A percentile compares a stretch with the other conserved stretches of the same genome.
Evolutionary conservation across 306 rosid genomes (phyloP).

Genomic region (Vigna trinervia): DNA sequence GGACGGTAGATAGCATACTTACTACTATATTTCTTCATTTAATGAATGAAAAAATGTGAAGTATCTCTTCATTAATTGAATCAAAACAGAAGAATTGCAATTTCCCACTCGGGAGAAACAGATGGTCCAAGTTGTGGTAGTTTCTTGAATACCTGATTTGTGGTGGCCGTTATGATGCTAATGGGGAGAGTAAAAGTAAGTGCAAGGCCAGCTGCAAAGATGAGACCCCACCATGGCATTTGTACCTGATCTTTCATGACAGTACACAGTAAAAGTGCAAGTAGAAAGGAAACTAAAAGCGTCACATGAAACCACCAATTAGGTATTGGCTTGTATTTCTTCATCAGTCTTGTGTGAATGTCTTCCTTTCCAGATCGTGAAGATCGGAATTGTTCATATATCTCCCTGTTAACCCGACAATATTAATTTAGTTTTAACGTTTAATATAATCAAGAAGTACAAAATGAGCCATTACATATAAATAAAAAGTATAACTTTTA

Average conservation of each 20-base stretch:
- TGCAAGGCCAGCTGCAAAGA: constrained; percentile 61
- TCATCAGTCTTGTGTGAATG: constrained; percentile 74
- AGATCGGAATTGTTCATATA: constrained; percentile 49
- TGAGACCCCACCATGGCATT: constrained; percentile 82
- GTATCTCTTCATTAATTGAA: background rate
- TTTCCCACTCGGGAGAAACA: background rate
- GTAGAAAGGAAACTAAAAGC: constrained; percentile 48
- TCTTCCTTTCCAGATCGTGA: constrained; percentile 59
- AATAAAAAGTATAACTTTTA: too few relatives aligned
- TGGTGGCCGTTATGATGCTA: constrained; percentile 70
- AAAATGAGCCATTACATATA: too few relatives aligned
- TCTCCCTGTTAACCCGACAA: constrained; percentile 51
- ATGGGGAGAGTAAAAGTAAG: constrained; percentile 60
- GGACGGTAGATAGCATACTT: background rate
- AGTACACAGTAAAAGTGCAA: constrained; percentile 53
- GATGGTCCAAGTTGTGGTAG: background rate
- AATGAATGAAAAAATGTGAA: background rate
- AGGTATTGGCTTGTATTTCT: constrained; percentile 65
- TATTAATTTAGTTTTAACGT: background rate
- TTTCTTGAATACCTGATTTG: constrained; percentile 51
- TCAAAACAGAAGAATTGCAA: background rate
- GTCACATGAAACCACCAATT: constrained; percentile 69
- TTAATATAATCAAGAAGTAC: background rate
- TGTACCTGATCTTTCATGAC: constrained; percentile 60
- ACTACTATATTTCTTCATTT: too few relatives aligned